Conservation (phyloP, 176 grass and related monocot species). For the Aegilops bicornis region DNA sequence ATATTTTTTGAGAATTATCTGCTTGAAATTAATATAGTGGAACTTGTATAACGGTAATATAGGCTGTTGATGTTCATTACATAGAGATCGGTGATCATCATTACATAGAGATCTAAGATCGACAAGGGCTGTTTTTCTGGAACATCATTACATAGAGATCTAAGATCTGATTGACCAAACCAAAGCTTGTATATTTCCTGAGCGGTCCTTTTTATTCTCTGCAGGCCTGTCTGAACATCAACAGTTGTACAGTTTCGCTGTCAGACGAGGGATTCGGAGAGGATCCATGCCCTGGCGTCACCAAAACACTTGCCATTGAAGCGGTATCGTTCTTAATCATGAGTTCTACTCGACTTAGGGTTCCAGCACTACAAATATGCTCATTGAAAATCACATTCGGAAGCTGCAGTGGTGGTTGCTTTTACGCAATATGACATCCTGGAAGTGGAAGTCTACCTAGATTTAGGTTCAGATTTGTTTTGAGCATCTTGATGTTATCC, state of each 20-base stretch:
- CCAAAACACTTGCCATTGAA: constrained; percentile 76
- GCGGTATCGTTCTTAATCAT: constrained; percentile 58
- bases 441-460: background rate
- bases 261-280: constrained; percentile 53
- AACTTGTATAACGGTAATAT: too few relatives aligned
- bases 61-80: too few relatives aligned
- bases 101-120: too few relatives aligned
- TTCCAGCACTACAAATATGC: background rate
- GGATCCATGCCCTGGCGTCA: constrained; percentile 64
- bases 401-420: background rate
- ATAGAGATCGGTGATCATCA: too few relatives aligned
- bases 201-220: constrained; percentile 12
- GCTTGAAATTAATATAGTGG: too few relatives aligned
- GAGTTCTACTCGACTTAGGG: background rate
- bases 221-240: constrained; percentile 69
- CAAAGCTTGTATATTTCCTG: constrained; percentile 3
- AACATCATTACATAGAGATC: constrained; percentile 1
- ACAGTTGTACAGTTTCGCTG: constrained; percentile 56
- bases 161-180: constrained; percentile 13
- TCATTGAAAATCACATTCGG: background rate
- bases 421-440: background rate
- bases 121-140: background rate
- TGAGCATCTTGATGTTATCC: background rate
- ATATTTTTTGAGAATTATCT: too few relatives aligned
- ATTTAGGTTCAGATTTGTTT: background rate